Base-by-base conservation (phyloP, 176 grass and related monocot species). In the Oryza brachyantha region DNA sequence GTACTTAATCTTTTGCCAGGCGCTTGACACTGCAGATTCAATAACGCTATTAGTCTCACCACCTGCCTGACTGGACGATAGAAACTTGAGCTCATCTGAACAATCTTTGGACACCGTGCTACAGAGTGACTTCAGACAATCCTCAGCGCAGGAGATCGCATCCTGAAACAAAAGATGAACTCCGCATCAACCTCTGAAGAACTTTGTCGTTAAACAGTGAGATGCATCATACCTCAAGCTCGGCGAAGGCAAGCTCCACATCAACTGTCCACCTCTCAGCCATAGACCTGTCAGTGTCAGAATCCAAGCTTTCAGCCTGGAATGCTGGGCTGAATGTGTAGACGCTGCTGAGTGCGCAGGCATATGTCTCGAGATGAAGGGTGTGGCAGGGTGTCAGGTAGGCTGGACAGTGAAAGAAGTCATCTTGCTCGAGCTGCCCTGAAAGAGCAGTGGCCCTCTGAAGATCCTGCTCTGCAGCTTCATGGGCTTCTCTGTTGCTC, bases 321-420 rank as follows among this genome's bases (percentile, higher is more conserved):
- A 93, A 93, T 35, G 48, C 80, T 0, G 91, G 87, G 45, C 81
- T 78, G 42, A 84, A 75, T 21, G 87, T 68, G 79, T 93, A 93
- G 57, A 93, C 84, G 17, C 72, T 71, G 67, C 87, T 86, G 45
- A 93, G 81, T 10, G 77, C 84, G 29, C 91, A 90, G 28, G 87
- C 81, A 43, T 87, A 87, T 22, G 80, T 83, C 81, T 93, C 91
- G 29, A 93, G 87, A 64, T 93, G 91, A 79, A 87, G 83, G 16
- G 40, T 70, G 13, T 77, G 46, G 22, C 78, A 42, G 13, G 64
- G 55, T 31, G 80, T 76, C 11, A 93, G 83, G 72, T 87, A 81
- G 10, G 66, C 77, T 71, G 81, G 64, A 29, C 76, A 29, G 31
- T 76, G 50, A 78, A 86, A 92, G 77, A 76, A 86, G 48, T 83